Percentiles rank a stretch among this genome's conserved stretches.
Evolutionary conservation across 305 asterid species (phyloP).

Genomic region (Ruellia speciosa): DNA sequence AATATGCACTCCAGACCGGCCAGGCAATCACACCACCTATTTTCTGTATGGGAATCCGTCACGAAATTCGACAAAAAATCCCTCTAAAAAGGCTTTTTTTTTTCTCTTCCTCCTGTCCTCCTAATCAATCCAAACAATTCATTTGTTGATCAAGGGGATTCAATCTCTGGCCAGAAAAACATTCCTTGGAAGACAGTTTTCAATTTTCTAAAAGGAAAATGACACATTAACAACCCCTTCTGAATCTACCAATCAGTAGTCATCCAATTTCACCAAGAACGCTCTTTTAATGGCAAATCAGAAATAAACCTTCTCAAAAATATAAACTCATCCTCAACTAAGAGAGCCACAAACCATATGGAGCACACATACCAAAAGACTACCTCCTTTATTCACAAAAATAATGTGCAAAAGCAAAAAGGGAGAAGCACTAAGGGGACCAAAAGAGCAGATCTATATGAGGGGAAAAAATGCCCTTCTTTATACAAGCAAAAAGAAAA

Average conservation of each 20-base stretch:
- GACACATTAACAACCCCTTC: slow-evolving; percentile 14
- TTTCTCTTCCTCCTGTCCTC: slow-evolving; percentile 17
- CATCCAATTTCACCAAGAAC: too few relatives aligned
- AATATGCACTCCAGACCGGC: slow-evolving; percentile 76
- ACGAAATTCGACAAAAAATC: slow-evolving; percentile 19
- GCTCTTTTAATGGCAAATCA: too few relatives aligned
- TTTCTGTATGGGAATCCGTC: slow-evolving; percentile 46
- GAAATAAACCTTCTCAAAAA: too few relatives aligned
- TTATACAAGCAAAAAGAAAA: slow-evolving; percentile 10
- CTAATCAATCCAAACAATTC: slow-evolving; percentile 12
- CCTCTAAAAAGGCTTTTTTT: slow-evolving; percentile 17
- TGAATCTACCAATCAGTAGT: slow-evolving; percentile 5
- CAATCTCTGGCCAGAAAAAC: background rate
- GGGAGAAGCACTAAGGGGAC: slow-evolving; percentile 9
- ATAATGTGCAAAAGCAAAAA: slow-evolving; percentile 30
- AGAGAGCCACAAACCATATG: background rate
- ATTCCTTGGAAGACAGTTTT: slow-evolving; percentile 7
- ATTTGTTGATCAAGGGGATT: slow-evolving; percentile 13
- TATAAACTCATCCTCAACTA: background rate
- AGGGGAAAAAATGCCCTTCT: slow-evolving; percentile 19
- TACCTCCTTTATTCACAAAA: background rate
- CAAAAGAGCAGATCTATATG: slow-evolving; percentile 27
- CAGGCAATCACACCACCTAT: slow-evolving; percentile 38
- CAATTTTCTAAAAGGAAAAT: slow-evolving; percentile 4
- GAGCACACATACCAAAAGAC: background rate